Evolutionary conservation across 345 rosid species (phyloP).

Genomic region (Zanthoxylum bungeanum): DNA sequence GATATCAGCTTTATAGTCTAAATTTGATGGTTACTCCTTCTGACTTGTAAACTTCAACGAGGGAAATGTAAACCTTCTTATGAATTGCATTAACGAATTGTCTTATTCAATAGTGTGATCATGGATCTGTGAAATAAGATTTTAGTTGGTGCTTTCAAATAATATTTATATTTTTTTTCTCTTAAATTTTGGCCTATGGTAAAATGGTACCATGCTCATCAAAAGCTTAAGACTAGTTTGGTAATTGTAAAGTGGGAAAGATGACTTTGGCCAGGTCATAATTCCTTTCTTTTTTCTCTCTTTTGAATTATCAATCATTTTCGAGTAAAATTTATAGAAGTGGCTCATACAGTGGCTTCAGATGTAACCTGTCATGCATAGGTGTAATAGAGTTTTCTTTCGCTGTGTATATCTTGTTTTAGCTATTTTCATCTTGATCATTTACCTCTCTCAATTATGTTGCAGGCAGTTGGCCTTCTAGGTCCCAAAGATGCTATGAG

Average conservation of each 20-base stretch:
- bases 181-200: background rate
- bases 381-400: background rate
- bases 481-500: constrained; percentile 55
- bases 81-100: background rate
- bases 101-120: background rate
- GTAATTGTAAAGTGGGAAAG: background rate
- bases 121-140: background rate
- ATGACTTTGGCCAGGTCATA: background rate
- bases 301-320: background rate
- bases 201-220: background rate
- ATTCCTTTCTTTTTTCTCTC: background rate
- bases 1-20: too few species aligned
- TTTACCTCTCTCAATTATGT: constrained; percentile 17
- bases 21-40: background rate
- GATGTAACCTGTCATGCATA: background rate
- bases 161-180: background rate
- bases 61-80: background rate
- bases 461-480: constrained; percentile 61
- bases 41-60: background rate
- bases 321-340: background rate
- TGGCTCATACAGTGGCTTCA: too few species aligned
- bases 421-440: background rate
- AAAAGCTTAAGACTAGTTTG: background rate
- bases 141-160: background rate
- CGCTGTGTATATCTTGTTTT: background rate